Conservation (phyloP, 305 asterid genomes). For the Petunia hybrid region DNA sequence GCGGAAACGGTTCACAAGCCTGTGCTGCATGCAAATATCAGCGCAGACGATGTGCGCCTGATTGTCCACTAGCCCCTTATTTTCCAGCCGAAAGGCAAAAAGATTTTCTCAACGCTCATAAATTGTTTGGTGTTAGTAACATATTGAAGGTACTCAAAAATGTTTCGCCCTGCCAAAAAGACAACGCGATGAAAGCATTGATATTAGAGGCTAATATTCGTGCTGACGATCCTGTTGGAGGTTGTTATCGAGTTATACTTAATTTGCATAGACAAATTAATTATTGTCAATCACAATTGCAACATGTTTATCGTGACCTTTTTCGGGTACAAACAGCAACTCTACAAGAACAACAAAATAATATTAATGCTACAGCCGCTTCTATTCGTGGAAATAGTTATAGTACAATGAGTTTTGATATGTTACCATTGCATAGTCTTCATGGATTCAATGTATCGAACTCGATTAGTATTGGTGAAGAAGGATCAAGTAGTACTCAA, state of each 20-base stretch:
- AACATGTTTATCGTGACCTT: background rate
- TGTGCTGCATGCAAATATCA: slow-evolving; percentile 72
- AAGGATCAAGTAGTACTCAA: background rate
- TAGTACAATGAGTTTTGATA: background rate
- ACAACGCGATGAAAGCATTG: slow-evolving; percentile 39
- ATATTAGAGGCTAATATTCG: slow-evolving; percentile 47
- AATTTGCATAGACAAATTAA: slow-evolving; percentile 4
- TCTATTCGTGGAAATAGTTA: background rate
- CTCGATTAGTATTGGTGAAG: background rate
- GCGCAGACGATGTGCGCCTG: slow-evolving; percentile 45
- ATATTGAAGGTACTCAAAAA: slow-evolving; percentile 32
- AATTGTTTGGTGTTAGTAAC: slow-evolving; percentile 49
- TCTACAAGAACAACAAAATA: background rate
- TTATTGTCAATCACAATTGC: background rate
- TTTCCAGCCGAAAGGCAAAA: slow-evolving; percentile 43
- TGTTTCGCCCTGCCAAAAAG: background rate
- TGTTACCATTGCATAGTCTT: background rate
- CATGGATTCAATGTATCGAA: background rate
- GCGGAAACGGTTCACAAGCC: slow-evolving; percentile 34
- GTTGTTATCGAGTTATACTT: slow-evolving; percentile 39
- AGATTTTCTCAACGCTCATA: slow-evolving; percentile 53
- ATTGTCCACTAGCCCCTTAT: slow-evolving; percentile 50
- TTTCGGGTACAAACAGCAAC: background rate
- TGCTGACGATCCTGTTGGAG: slow-evolving; percentile 51
- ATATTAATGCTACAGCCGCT: background rate